Conservation (phyloP, 176 grass and related monocot genomes). For the Juncus inflexus region DNA sequence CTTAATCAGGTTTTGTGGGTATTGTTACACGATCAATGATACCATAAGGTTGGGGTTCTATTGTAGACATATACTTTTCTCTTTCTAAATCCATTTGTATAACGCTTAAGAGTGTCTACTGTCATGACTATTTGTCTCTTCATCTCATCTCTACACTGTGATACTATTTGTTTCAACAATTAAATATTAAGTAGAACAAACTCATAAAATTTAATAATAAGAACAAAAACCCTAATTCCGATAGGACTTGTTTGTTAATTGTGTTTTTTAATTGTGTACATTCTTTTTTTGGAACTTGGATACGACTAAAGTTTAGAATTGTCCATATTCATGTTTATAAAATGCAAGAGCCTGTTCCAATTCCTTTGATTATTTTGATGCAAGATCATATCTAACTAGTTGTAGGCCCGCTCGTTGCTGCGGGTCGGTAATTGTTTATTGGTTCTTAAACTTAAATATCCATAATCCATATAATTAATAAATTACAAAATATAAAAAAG, state of each 20-base stretch:
- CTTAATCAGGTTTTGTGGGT: too few species aligned
- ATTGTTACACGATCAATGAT: too few species aligned
- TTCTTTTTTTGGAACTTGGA: constrained; percentile 3
- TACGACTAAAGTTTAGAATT: constrained; percentile 27
- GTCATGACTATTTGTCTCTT: constrained; percentile 7
- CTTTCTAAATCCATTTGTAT: too few species aligned
- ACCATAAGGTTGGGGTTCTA: too few species aligned
- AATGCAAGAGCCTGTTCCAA: background rate
- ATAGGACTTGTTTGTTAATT: background rate
- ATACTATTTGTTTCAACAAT: constrained; percentile 20
- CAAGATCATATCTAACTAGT: too few species aligned
- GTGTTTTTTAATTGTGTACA: constrained; percentile 19
- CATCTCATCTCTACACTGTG: background rate
- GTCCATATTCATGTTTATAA: constrained; percentile 12
- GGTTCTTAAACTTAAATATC: too few species aligned
- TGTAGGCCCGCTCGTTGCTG: too few species aligned
- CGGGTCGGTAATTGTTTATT: too few species aligned
- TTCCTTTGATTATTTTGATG: too few species aligned
- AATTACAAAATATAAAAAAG: too few species aligned
- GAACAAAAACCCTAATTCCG: background rate
- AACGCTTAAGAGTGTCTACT: background rate
- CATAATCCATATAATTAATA: too few species aligned
- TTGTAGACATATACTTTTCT: too few species aligned
- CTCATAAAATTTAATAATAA: background rate
- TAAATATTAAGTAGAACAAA: background rate